These are phyloP conservation scores for Thalia dealbata DNA, from an alignment of 176 grass and related monocot genomes.

Conservation along the genomic window DNA sequence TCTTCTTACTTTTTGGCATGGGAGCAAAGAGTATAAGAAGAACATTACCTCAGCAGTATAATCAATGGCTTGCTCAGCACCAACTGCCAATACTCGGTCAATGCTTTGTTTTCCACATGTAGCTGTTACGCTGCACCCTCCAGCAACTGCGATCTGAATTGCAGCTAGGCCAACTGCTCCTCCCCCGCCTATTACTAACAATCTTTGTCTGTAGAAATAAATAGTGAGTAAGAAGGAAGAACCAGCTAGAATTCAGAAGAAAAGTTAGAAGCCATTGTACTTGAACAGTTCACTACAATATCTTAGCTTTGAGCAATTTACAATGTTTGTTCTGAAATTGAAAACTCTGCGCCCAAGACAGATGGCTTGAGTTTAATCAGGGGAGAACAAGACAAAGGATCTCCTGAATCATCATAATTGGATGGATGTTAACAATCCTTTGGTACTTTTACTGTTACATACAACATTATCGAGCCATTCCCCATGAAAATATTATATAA, in stretches of 20 bases:
- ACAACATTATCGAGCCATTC: neutral
- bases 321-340: neutral
- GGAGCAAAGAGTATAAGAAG: slow-evolving; percentile 5
- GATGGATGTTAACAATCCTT: neutral
- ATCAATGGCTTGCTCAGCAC: slow-evolving; percentile 91
- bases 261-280: neutral
- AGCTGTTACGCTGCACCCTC: slow-evolving; percentile 56
- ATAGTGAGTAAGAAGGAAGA: neutral
- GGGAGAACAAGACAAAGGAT: neutral
- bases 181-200: slow-evolving; percentile 90
- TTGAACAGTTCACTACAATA: neutral
- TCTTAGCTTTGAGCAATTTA: neutral
- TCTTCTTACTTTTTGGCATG: neutral
- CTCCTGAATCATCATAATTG: neutral
- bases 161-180: slow-evolving; percentile 83
- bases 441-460: neutral
- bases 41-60: slow-evolving; percentile 65
- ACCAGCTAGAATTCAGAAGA: neutral
- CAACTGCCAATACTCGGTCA: slow-evolving; percentile 46
- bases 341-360: neutral
- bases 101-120: slow-evolving; percentile 82
- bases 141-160: slow-evolving; percentile 69
- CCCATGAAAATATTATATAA: neutral
- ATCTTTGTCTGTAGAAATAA: slow-evolving; percentile 53
- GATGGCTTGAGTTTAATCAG: neutral